Base-by-base conservation (phyloP, 169 alveolate species). In the Plasmodium coatneyi region DNA sequence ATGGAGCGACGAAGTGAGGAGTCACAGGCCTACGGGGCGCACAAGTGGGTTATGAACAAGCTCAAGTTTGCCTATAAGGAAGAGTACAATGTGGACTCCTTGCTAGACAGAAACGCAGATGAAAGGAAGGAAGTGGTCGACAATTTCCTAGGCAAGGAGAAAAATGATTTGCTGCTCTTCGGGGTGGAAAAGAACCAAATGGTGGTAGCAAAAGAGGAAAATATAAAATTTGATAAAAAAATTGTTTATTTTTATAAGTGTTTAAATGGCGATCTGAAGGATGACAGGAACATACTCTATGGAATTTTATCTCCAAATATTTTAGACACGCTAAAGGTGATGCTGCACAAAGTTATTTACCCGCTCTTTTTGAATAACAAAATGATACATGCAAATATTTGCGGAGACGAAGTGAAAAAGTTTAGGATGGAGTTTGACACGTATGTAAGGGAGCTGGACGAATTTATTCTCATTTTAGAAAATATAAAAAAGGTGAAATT, bases 221-320 rank as follows among this genome's bases (percentile, higher is more conserved):
- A 91, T 49, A 91, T 91, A 91, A 91, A 91, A 71, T 91, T 91
- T 81, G 92, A 91, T 72, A 76, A 81, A 60, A 91, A 91, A 81
- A 81, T 91, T 70, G 84, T 91, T 14, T 91, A 91, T 81, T 91
- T 91, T 54, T 82, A 80, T 71, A 91, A 91, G 60, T 43, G 72
- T 56, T 39, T 91, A 71, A 60, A 71, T 80, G 49, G 70, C 19
- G 36, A 71, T 43, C 71, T 46, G 9, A 91, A 71, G 74, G 92
- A 91, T 5, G 92, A 91, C 2, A 91, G 36, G 16, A 91, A 54
- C 25, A 81, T 91, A 71, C 72, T 91, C 72, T 91, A 91, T 81
- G 95, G 95, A 19, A 60, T 81, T 9, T 81, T 91, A 41, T 91
- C 95, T 43, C 74, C 95, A 49, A 91, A 91, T 81, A 81, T 91